Conservation (phyloP, 345 rosid species). For the Melaleuca alternifolia region DNA sequence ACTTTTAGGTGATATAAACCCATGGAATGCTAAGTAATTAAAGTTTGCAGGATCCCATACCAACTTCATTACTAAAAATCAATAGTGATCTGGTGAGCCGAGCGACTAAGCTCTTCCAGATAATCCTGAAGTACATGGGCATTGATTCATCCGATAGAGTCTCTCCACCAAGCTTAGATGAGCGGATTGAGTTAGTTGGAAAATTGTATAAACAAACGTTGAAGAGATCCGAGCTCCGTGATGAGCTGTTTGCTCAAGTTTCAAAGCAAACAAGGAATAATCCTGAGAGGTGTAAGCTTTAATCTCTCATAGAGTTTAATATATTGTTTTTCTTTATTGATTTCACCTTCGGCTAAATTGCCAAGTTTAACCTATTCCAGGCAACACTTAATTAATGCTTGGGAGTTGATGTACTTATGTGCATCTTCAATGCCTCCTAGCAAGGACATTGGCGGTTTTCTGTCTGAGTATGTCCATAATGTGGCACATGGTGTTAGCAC, state of each 20-base stretch:
- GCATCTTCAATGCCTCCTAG: constrained; percentile 98
- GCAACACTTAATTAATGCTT: constrained; percentile 75
- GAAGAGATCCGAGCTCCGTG: constrained; percentile 91
- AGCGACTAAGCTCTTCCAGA: constrained; percentile 76
- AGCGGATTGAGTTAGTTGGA: constrained; percentile 77
- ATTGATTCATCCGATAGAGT: constrained; percentile 81
- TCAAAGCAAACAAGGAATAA: constrained; percentile 95
- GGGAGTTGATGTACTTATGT: constrained; percentile 94
- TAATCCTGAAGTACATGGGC: constrained; percentile 86
- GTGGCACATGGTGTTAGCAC: constrained; percentile 55
- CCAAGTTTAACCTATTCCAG: constrained; percentile 20
- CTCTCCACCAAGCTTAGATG: constrained; percentile 65
- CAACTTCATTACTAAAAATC: constrained; percentile 85
- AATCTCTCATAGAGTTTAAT: background rate
- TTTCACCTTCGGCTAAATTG: background rate
- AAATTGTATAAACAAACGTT: constrained; percentile 78
- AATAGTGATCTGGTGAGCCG: constrained; percentile 72
- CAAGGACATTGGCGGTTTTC: constrained; percentile 89
- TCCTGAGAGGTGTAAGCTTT: constrained; percentile 56
- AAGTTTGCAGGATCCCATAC: constrained; percentile 74
- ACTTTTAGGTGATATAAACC: background rate
- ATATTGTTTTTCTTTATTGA: background rate
- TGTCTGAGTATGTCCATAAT: constrained; percentile 85
- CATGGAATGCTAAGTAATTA: constrained; percentile 3
- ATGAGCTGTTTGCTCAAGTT: constrained; percentile 92